Conservation (phyloP, 2,329 filamentous ascomycete species). For the Alternaria arbusti region DNA sequence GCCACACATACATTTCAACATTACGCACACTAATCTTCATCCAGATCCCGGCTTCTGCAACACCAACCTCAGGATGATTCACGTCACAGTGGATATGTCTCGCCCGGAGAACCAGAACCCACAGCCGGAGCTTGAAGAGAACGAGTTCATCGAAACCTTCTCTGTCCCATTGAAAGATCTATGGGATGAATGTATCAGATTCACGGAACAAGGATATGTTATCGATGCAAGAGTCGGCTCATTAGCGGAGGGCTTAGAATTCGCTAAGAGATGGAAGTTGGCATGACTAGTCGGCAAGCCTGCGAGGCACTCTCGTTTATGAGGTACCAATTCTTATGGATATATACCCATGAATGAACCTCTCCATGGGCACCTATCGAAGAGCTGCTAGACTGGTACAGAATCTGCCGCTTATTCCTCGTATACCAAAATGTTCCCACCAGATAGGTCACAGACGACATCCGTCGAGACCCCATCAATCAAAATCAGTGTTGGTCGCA, state of each 20-base stretch:
- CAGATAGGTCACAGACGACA: background rate
- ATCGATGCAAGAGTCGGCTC: slow-evolving; percentile 82
- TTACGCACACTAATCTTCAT: background rate
- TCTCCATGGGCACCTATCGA: too few species aligned
- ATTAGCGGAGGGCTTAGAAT: slow-evolving; percentile 77
- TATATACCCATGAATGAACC: background rate
- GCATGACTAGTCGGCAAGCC: background rate
- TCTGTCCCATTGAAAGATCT: slow-evolving; percentile 68
- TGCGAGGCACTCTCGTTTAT: background rate
- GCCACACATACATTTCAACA: background rate
- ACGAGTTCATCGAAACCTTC: slow-evolving; percentile 84
- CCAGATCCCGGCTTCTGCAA: slow-evolving; percentile 52
- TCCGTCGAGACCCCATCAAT: background rate
- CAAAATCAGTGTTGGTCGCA: slow-evolving; percentile 24
- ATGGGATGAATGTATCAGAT: slow-evolving; percentile 69
- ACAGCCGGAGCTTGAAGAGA: slow-evolving; percentile 74
- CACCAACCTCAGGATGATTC: slow-evolving; percentile 66
- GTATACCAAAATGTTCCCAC: background rate
- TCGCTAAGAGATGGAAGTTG: slow-evolving; percentile 63
- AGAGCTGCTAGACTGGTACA: background rate
- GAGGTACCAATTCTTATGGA: background rate
- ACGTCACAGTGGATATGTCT: slow-evolving; percentile 74
- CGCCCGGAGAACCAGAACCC: slow-evolving; percentile 72
- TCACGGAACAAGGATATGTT: slow-evolving; percentile 75
- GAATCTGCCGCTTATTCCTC: background rate